These are phyloP conservation scores for Tillandsia leiboldiana DNA, from an alignment of 176 grass and related monocot species.

Conservation along the genomic window DNA sequence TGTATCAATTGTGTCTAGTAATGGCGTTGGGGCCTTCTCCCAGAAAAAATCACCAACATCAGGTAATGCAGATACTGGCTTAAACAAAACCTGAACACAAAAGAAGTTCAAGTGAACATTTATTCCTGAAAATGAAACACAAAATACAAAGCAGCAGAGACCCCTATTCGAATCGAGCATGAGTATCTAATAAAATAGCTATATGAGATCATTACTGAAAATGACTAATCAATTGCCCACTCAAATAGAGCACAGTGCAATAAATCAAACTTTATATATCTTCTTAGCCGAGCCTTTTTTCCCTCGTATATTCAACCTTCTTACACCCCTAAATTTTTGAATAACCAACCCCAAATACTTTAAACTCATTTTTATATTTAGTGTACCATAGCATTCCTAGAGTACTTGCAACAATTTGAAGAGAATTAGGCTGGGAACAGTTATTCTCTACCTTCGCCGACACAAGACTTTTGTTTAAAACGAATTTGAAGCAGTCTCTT, in stretches of 20 bases:
- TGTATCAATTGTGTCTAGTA: slow-evolving; percentile 56
- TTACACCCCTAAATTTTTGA: not conserved
- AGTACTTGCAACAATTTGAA: not conserved
- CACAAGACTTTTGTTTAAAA: not conserved
- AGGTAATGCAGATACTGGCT: slow-evolving; percentile 30
- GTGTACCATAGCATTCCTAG: not conserved
- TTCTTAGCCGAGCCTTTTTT: not conserved
- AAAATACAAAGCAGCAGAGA: not conserved
- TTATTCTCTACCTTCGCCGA: slow-evolving; percentile 19
- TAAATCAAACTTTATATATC: not conserved
- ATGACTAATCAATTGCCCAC: not conserved
- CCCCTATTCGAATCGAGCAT: not conserved
- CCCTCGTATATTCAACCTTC: no score
- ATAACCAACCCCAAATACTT: not conserved
- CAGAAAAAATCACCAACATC: slow-evolving; percentile 57
- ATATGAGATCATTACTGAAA: not conserved
- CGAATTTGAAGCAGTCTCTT: slow-evolving; percentile 3
- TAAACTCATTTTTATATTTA: not conserved
- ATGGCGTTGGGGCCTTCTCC: slow-evolving; percentile 67
- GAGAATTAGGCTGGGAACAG: not conserved
- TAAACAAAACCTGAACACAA: slow-evolving; percentile 29
- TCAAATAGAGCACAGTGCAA: not conserved
- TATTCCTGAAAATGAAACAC: not conserved
- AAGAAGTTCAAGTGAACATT: not conserved
- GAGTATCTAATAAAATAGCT: not conserved